These are phyloP conservation scores for Arachis monticola DNA, from an alignment of 331 rosid species.

Conservation along the genomic window DNA sequence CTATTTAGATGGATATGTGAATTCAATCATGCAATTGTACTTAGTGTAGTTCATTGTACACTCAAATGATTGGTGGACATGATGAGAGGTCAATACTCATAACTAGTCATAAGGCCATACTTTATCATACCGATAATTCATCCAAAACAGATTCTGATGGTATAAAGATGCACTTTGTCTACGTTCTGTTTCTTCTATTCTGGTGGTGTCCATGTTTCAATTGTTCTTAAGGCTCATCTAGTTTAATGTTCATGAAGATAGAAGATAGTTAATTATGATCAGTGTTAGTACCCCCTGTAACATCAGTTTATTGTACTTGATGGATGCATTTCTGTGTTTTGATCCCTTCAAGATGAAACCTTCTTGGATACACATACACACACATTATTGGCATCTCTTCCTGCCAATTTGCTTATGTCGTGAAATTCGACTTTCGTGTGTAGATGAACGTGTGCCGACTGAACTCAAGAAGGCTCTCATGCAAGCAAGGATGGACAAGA, in stretches of 20 bases:
- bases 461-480: constrained; percentile 86
- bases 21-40: background rate
- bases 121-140: background rate
- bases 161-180: background rate
- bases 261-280: constrained; percentile 8
- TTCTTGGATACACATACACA: background rate
- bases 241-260: background rate
- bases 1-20: too few species aligned
- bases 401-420: background rate
- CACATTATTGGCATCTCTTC: background rate
- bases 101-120: background rate
- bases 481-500: constrained; percentile 80
- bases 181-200: constrained; percentile 3
- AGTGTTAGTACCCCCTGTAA: background rate
- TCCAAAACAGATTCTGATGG: background rate
- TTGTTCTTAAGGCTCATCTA: background rate
- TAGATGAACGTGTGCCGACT: constrained; percentile 85
- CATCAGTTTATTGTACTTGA: background rate
- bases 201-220: background rate
- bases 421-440: constrained; percentile 10
- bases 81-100: background rate
- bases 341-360: background rate
- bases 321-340: background rate
- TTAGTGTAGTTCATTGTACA: background rate
- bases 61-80: background rate